Evolutionary conservation across 192 early-diverging fungal genomes (phyloP).

Genomic region (Coemansia guatemalensis): DNA sequence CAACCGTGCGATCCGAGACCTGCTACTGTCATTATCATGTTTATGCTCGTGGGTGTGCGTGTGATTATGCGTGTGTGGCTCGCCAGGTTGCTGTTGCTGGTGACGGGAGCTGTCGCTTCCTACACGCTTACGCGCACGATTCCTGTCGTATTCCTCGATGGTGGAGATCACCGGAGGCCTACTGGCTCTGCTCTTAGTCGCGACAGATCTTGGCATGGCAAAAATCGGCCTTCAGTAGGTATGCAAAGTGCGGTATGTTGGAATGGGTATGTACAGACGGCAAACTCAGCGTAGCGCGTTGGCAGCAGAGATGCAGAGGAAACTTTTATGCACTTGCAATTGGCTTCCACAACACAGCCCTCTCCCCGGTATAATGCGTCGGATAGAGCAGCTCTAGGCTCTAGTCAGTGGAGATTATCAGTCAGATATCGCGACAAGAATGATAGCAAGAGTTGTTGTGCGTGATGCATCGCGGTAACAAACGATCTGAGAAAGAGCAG

Average conservation of each 20-base stretch:
- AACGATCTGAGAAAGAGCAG: no score
- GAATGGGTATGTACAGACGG: neutral
- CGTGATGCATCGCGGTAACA: neutral
- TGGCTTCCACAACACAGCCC: no score
- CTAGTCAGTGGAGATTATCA: no score
- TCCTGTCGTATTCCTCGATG: conserved; percentile 41
- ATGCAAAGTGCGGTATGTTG: neutral
- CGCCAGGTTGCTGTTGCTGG: neutral
- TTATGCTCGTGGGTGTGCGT: conserved; percentile 10
- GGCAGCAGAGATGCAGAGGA: neutral
- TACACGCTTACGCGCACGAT: conserved; percentile 15
- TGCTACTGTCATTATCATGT: neutral
- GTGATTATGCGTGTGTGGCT: neutral
- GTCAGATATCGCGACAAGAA: no score
- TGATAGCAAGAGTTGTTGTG: neutral
- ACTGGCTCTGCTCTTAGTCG: conserved; percentile 2
- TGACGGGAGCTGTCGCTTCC: neutral
- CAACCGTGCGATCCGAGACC: neutral
- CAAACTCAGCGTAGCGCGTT: neutral
- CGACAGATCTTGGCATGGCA: conserved; percentile 14
- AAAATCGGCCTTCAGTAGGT: neutral
- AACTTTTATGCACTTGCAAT: no score
- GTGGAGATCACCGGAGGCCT: conserved; percentile 35
- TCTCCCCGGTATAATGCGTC: no score
- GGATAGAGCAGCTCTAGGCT: no score